A percentile compares a stretch with the other conserved stretches of the same genome.
Evolutionary conservation across 352 stramenopile genomes (phyloP).

Genomic region (Phytophthora pisi): DNA sequence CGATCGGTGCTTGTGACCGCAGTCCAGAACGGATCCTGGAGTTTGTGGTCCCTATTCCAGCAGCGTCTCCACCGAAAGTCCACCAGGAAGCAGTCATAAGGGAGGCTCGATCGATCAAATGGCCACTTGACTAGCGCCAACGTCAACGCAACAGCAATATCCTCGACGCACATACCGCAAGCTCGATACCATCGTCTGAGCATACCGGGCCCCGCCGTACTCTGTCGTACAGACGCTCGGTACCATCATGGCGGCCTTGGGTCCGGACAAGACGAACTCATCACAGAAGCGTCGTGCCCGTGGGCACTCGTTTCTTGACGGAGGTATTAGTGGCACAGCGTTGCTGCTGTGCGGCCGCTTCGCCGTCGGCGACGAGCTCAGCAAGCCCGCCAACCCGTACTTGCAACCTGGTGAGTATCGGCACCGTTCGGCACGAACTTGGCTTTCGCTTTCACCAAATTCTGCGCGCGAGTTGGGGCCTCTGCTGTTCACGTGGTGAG

Average conservation of each 20-base stretch:
- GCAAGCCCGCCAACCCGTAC: constrained; percentile 45
- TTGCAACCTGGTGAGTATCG: constrained; percentile 40
- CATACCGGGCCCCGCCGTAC: constrained; percentile 20
- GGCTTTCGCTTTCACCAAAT: constrained; percentile 49
- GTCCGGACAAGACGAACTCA: constrained; percentile 36
- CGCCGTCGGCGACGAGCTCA: constrained; percentile 46
- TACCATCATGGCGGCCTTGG: constrained; percentile 49
- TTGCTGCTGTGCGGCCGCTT: constrained; percentile 55
- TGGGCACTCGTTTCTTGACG: constrained; percentile 47
- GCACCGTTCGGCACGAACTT: constrained; percentile 72
- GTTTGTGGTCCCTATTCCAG: too few relatives aligned
- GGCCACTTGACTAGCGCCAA: too few relatives aligned
- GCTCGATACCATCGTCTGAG: too few relatives aligned
- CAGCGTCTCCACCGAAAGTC: too few relatives aligned
- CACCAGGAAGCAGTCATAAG: too few relatives aligned
- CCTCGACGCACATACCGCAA: too few relatives aligned
- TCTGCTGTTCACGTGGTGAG: constrained; percentile 28
- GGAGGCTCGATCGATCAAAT: too few relatives aligned
- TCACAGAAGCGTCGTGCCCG: constrained; percentile 37
- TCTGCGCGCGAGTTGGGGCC: constrained; percentile 48
- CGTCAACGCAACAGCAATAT: too few relatives aligned
- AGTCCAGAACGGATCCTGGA: too few relatives aligned
- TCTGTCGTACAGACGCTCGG: constrained; percentile 46
- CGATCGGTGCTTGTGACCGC: too few relatives aligned
- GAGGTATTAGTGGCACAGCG: constrained; percentile 49